These are phyloP conservation scores for Fomitopsis schrenkii DNA, from an alignment of 1,284 basidiomycete genomes.

Conservation along the genomic window DNA sequence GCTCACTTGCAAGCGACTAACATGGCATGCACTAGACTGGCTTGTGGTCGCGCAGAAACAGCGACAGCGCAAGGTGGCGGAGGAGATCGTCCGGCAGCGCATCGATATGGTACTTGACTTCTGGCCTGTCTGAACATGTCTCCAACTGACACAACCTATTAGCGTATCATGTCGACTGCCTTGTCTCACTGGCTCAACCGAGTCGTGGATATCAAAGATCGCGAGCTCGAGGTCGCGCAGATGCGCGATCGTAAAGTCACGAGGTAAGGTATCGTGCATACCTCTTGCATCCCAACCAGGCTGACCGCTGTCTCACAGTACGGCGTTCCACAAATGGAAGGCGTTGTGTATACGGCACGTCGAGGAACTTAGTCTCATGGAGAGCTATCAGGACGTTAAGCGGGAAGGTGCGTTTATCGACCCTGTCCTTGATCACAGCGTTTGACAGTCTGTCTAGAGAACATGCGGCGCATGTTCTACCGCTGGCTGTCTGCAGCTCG, in stretches of 20 bases:
- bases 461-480: slow-evolving; percentile 60
- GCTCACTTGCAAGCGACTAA: not conserved
- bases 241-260: slow-evolving; percentile 41
- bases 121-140: not conserved
- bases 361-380: slow-evolving; percentile 71
- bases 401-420: slow-evolving; percentile 51
- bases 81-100: slow-evolving; percentile 35
- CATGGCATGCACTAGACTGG: slow-evolving; percentile 40
- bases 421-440: not conserved
- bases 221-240: slow-evolving; percentile 60
- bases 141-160: slow-evolving; percentile 7
- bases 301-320: slow-evolving; percentile 29
- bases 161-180: slow-evolving; percentile 50
- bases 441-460: slow-evolving; percentile 40
- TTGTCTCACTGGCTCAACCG: slow-evolving; percentile 64
- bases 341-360: slow-evolving; percentile 52
- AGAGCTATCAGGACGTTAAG: slow-evolving; percentile 75
- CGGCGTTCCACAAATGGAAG: slow-evolving; percentile 67
- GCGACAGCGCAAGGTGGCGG: slow-evolving; percentile 35
- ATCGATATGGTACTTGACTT: slow-evolving; percentile 35
- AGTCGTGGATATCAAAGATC: slow-evolving; percentile 67
- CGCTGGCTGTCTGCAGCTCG: slow-evolving; percentile 65
- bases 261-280: slow-evolving; percentile 35
- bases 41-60: slow-evolving; percentile 32
- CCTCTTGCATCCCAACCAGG: not conserved